A percentile compares a stretch with the other conserved stretches of the same genome.
Evolutionary conservation across 2,329 filamentous ascomycete genomes (phyloP).

Genomic region (Aspergillus amoenus): DNA sequence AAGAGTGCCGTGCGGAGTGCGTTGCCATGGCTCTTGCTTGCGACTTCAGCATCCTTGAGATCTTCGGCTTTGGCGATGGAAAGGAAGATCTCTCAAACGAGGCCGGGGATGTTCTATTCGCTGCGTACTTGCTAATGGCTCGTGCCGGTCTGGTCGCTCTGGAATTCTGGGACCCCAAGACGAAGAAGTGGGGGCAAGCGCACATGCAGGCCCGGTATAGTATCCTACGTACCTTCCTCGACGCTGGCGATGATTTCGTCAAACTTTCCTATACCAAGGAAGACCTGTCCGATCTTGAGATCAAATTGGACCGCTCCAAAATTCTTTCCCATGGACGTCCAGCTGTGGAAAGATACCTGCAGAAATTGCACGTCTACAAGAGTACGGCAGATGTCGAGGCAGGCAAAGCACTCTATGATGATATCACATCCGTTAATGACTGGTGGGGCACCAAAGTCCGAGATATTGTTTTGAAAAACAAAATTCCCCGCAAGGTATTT

Average conservation of each 20-base stretch:
- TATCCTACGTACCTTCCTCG: slow-evolving; percentile 73
- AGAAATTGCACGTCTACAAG: slow-evolving; percentile 92
- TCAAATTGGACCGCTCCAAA: slow-evolving; percentile 80
- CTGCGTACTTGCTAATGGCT: slow-evolving; percentile 89
- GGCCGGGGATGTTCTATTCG: slow-evolving; percentile 84
- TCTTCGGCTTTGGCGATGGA: slow-evolving; percentile 88
- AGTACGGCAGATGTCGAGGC: slow-evolving; percentile 77
- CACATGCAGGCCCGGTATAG: slow-evolving; percentile 91
- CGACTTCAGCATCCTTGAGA: slow-evolving; percentile 82
- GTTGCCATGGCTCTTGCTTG: slow-evolving; percentile 90
- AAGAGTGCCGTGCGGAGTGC: slow-evolving; percentile 91
- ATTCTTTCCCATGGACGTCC: slow-evolving; percentile 80
- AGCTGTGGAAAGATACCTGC: slow-evolving; percentile 81
- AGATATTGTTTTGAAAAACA: slow-evolving; percentile 57
- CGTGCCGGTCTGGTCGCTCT: slow-evolving; percentile 84
- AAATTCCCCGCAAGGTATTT: slow-evolving; percentile 70
- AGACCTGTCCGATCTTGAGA: slow-evolving; percentile 76
- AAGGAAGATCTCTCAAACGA: slow-evolving; percentile 68
- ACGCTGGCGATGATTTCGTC: slow-evolving; percentile 84
- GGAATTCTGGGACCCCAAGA: slow-evolving; percentile 93
- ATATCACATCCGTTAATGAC: slow-evolving; percentile 78
- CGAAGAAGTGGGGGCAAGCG: slow-evolving; percentile 85
- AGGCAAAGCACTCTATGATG: slow-evolving; percentile 76
- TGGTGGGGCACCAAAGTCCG: slow-evolving; percentile 83
- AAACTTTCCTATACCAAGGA: slow-evolving; percentile 72